Evolutionary conservation across 176 grass and related monocot species (phyloP).

Genomic region (Urochloa ruziziensis): DNA sequence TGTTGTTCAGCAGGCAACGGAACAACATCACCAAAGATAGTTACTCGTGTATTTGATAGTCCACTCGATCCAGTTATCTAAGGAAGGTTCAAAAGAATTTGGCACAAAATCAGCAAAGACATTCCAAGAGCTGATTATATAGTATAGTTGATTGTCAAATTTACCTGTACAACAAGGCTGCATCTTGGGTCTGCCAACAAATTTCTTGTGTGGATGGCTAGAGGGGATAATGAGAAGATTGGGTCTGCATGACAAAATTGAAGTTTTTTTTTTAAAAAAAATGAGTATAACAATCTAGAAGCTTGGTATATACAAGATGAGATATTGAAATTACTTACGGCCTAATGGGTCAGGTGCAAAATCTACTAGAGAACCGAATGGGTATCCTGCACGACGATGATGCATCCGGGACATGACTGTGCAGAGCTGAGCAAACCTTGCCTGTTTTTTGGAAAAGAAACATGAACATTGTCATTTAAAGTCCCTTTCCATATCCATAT

Average conservation of each 20-base stretch:
- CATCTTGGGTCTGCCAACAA: conserved; percentile 75
- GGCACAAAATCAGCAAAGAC: background rate
- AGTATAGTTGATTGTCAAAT: background rate
- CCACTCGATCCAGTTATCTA: conserved; percentile 86
- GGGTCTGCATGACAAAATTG: conserved; percentile 53
- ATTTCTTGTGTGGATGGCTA: conserved; percentile 90
- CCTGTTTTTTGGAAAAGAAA: conserved; percentile 40
- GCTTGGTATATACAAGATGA: conserved; percentile 1
- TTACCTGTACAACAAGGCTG: conserved; percentile 81
- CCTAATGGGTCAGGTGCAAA: conserved; percentile 69
- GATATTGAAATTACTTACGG: conserved; percentile 47
- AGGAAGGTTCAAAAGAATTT: background rate
- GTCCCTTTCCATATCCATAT: background rate
- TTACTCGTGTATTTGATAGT: conserved; percentile 81
- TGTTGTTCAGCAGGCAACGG: conserved; percentile 62
- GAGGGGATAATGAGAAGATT: conserved; percentile 74
- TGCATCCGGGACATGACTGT: conserved; percentile 87
- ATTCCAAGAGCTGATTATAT: conserved; percentile 19
- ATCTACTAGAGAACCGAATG: conserved; percentile 83
- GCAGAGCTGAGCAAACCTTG: conserved; percentile 81
- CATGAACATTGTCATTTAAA: background rate
- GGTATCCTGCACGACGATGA: conserved; percentile 70
- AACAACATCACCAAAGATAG: conserved; percentile 69
- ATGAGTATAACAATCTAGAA: background rate
- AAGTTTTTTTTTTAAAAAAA: background rate